A percentile compares a stretch with the other conserved stretches of the same genome.
Conservation (phyloP, 2,329 filamentous ascomycete genomes). For the Coniella lustricola region DNA sequence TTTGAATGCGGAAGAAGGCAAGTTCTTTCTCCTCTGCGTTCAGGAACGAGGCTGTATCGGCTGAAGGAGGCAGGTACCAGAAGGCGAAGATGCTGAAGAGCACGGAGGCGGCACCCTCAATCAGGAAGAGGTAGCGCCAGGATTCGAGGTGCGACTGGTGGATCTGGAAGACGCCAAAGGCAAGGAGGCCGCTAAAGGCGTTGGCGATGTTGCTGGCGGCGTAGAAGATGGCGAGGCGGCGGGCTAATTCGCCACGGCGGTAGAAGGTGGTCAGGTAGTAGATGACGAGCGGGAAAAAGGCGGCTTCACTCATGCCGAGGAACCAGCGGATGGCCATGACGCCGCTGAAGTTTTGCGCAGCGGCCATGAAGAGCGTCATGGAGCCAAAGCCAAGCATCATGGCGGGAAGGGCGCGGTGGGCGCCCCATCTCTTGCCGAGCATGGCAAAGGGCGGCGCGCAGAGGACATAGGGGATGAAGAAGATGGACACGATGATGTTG, state of each 20-base stretch:
- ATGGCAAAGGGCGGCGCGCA: constrained; percentile 60
- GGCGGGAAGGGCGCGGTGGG: constrained; percentile 52
- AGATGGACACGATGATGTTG: constrained; percentile 62
- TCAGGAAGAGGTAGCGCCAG: constrained; percentile 46
- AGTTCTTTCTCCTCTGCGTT: constrained; percentile 58
- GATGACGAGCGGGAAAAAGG: constrained; percentile 62
- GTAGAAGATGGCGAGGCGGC: constrained; percentile 60
- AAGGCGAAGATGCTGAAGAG: constrained; percentile 57
- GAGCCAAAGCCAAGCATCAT: constrained; percentile 63
- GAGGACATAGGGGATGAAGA: constrained; percentile 67
- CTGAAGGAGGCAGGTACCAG: constrained; percentile 61
- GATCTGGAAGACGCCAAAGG: constrained; percentile 44
- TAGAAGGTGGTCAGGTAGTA: constrained; percentile 59
- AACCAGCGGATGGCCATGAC: constrained; percentile 64
- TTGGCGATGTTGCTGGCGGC: constrained; percentile 56
- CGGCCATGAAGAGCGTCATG: constrained; percentile 53
- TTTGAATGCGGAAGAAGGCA: constrained; percentile 66
- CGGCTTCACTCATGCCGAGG: constrained; percentile 60
- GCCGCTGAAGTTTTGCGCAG: constrained; percentile 53
- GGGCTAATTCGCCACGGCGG: constrained; percentile 61
- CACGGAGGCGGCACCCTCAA: constrained; percentile 51
- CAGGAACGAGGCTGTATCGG: constrained; percentile 59
- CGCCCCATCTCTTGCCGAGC: constrained; percentile 61
- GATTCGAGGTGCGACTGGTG: constrained; percentile 20
- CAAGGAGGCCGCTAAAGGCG: constrained; percentile 54